A percentile compares a stretch with the other conserved stretches of the same genome.
These are phyloP conservation scores for Pulveroboletus frians DNA, from an alignment of 768 basidiomycete genomes.

Conservation along the genomic window DNA sequence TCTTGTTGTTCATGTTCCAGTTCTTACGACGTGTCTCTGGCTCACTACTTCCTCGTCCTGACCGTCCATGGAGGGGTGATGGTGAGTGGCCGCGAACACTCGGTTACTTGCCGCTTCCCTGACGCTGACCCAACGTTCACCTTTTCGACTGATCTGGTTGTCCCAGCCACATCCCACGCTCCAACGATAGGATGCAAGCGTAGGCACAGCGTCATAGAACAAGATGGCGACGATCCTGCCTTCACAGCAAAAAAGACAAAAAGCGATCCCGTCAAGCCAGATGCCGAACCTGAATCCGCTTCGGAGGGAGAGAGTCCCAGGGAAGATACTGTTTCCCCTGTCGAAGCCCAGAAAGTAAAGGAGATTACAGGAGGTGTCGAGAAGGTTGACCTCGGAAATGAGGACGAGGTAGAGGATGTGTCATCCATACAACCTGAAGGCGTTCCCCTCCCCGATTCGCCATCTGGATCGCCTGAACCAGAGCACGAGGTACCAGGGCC, in stretches of 20 bases:
- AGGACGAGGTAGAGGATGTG: slow-evolving; percentile 8
- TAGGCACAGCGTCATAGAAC: slow-evolving; percentile 46
- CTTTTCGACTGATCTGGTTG: slow-evolving; percentile 6
- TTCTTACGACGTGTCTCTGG: slow-evolving; percentile 67
- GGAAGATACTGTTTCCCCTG: slow-evolving; percentile 10
- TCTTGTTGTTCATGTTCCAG: slow-evolving; percentile 46
- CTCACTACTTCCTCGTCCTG: slow-evolving; percentile 63
- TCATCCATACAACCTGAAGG: slow-evolving; percentile 26
- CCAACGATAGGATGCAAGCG: slow-evolving; percentile 66
- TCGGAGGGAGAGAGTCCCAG: slow-evolving; percentile 13
- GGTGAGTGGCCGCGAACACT: slow-evolving; percentile 40
- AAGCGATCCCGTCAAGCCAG: slow-evolving; percentile 21
- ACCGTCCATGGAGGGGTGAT: slow-evolving; percentile 75
- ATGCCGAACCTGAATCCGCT: slow-evolving; percentile 23
- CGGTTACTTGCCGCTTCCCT: neutral
- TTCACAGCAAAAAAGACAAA: slow-evolving; percentile 33
- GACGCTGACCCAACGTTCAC: slow-evolving; percentile 9
- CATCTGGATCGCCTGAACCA: slow-evolving; percentile 21
- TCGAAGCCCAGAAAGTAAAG: slow-evolving; percentile 50
- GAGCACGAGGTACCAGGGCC: slow-evolving; percentile 8
- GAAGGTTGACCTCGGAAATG: slow-evolving; percentile 57
- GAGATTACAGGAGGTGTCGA: slow-evolving; percentile 69
- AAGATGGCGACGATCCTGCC: slow-evolving; percentile 33
- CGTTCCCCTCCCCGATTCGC: slow-evolving; percentile 38
- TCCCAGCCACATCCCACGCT: slow-evolving; percentile 66